Conservation (phyloP, 2,329 filamentous ascomycete species). For the Nannizziopsis arthrosporioides region DNA sequence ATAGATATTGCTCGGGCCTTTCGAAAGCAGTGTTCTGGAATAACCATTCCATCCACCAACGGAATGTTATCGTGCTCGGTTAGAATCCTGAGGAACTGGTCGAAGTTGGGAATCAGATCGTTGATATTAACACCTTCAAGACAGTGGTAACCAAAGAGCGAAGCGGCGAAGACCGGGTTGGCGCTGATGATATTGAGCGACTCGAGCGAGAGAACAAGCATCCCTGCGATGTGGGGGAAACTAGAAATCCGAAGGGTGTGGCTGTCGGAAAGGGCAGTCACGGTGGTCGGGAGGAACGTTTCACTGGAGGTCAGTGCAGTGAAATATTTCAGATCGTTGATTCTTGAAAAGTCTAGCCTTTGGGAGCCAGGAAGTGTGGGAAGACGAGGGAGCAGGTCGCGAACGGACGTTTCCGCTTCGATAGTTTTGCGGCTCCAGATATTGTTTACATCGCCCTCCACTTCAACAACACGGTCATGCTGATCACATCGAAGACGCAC, state of each 20-base stretch:
- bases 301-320: constrained; percentile 62
- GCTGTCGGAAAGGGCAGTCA: constrained; percentile 59
- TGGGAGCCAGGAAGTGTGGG: constrained; percentile 57
- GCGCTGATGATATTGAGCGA: constrained; percentile 75
- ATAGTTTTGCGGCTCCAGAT: constrained; percentile 72
- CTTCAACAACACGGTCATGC: constrained; percentile 58
- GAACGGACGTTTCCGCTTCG: constrained; percentile 59
- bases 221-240: constrained; percentile 93
- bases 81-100: constrained; percentile 67
- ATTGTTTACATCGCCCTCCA: constrained; percentile 63
- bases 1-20: constrained; percentile 75
- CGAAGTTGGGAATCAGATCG: constrained; percentile 74
- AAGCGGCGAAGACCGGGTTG: constrained; percentile 86
- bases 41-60: constrained; percentile 84
- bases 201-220: constrained; percentile 77
- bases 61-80: constrained; percentile 76
- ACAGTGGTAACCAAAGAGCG: constrained; percentile 78
- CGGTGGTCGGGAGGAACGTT: constrained; percentile 71
- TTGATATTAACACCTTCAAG: constrained; percentile 70
- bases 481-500: constrained; percentile 66
- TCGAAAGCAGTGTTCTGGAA: constrained; percentile 91
- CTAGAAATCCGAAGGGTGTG: constrained; percentile 75
- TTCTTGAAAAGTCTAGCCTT: constrained; percentile 65
- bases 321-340: constrained; percentile 63
- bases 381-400: constrained; percentile 67